phyloP scores from a whole-genome alignment of 2,329 filamentous ascomycete genomes.

The Aspergillus glaucus region DNA sequence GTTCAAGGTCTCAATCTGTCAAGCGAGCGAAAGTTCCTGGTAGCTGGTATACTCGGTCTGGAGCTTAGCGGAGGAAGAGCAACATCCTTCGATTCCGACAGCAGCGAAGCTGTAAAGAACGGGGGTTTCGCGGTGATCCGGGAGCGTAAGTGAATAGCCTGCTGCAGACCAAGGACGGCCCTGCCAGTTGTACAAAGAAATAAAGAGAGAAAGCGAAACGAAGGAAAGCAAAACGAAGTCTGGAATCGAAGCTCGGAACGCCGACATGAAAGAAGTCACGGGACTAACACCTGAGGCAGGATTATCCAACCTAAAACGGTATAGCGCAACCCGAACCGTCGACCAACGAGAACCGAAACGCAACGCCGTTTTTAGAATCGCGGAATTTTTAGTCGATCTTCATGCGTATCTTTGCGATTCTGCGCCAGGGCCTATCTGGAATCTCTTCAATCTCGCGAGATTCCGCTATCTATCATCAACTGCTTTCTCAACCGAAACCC shows the following conservation, averaged over 20 bases:
- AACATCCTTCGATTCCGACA: slow-evolving; percentile 2
- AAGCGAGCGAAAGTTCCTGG: neutral
- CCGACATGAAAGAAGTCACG: no score
- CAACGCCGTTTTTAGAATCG: slow-evolving; percentile 4
- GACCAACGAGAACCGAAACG: slow-evolving; percentile 2
- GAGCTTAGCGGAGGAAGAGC: slow-evolving; percentile 1
- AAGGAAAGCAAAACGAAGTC: neutral
- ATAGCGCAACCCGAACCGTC: no score
- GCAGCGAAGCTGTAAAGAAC: neutral
- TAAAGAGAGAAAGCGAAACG: neutral
- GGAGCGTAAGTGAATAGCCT: neutral
- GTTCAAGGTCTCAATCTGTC: neutral
- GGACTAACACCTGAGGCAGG: no score
- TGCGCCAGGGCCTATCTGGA: slow-evolving; percentile 12
- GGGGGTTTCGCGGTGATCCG: neutral
- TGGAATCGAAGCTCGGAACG: neutral
- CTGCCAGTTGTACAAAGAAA: neutral
- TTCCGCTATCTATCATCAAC: neutral
- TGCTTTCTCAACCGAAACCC: neutral
- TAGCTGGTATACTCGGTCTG: neutral
- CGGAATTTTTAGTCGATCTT: slow-evolving; percentile 4
- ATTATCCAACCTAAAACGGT: no score
- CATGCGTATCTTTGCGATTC: slow-evolving; percentile 18
- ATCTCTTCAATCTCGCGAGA: neutral
- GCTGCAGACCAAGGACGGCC: neutral